Evolutionary conservation across 1,284 basidiomycete species (phyloP).

Genomic region (Chondrostereum purpureum): DNA sequence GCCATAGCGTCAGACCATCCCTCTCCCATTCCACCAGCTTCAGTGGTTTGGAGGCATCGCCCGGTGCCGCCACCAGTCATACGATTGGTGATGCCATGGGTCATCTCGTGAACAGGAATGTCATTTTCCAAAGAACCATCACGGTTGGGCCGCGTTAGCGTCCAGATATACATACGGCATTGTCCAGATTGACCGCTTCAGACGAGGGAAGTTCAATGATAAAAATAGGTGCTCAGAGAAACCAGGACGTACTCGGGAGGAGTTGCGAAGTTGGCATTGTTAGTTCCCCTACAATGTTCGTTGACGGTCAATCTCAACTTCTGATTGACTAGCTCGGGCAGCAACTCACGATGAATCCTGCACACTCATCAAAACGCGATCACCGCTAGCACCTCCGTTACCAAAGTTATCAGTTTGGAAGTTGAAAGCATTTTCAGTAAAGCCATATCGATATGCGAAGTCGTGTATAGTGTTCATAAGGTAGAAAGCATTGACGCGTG

Average conservation of each 20-base stretch:
- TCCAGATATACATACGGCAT: constrained; percentile 23
- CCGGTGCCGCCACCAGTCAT: constrained; percentile 13
- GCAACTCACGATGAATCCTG: constrained; percentile 24
- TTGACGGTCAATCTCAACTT: background rate
- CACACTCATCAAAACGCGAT: constrained; percentile 33
- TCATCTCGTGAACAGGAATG: constrained; percentile 12
- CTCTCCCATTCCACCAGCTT: constrained; percentile 14
- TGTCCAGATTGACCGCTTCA: constrained; percentile 31
- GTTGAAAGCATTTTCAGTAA: constrained; percentile 31
- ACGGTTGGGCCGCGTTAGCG: constrained; percentile 8
- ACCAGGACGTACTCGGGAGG: constrained; percentile 27
- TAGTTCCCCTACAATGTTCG: constrained; percentile 20
- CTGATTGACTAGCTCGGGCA: background rate
- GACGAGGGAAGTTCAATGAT: background rate
- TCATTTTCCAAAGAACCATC: constrained; percentile 13
- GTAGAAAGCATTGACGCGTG: constrained; percentile 30
- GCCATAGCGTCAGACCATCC: constrained; percentile 7
- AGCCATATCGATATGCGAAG: constrained; percentile 25
- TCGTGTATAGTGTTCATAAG: constrained; percentile 24
- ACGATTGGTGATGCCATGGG: constrained; percentile 13
- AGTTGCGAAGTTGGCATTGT: constrained; percentile 38
- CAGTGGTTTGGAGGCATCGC: constrained; percentile 9
- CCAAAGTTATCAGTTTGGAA: constrained; percentile 38
- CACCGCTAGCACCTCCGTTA: constrained; percentile 31
- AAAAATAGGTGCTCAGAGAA: background rate